Base-by-base conservation (phyloP, 2,329 filamentous ascomycete genomes). In the Sporothrix mexicana region DNA sequence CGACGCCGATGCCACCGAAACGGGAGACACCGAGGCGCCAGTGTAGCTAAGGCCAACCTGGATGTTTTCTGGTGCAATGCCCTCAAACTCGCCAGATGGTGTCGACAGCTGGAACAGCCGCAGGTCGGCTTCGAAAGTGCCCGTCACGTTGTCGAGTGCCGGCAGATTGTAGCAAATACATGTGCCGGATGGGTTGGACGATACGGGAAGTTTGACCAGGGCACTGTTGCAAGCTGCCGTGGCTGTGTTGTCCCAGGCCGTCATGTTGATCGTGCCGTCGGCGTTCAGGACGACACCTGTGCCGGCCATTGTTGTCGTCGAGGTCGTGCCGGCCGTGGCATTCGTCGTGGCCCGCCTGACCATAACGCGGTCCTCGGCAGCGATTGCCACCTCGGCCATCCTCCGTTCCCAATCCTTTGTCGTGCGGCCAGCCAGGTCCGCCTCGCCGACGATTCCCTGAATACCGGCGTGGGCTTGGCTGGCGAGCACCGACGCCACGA, bases 81-180 rank as follows among this genome's bases (percentile, higher is more conserved):
- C 84, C 10, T 82, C 79, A 75, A 90, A 91, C 3, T 79, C 80
- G 45, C 84, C 88, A 3, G 82, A 85, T 0, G 92, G 85, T 0
- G 86, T 81, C 6, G 89, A 90, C 64, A 95, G 82, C 80, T 91
- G 90, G 82, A 90, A 96, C 74, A 96, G 83, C 71, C 93, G 87
- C 69, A 96, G 81, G 79, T 96, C 93, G 43, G 93, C 92, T 80
- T 92, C 88, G 79, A 96, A 96, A 17, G 89, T 83, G 43, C 93
- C 93, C 0, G 88, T 90, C 4, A 81, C 81, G 77, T 88, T 88
- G 82, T 95, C 87, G 73, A 94, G 86, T 53, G 88, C 88, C 0
- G 91, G 90, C 30, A 97, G 81, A 79, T 96, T 97, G 83, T 95
- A 96, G 86, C 93, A 97, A 66, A 93, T 88, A 73, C 91, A 91